phyloP scores from a whole-genome alignment of 1,284 basidiomycete species.

The Cryptococcus jaspeensis region DNA sequence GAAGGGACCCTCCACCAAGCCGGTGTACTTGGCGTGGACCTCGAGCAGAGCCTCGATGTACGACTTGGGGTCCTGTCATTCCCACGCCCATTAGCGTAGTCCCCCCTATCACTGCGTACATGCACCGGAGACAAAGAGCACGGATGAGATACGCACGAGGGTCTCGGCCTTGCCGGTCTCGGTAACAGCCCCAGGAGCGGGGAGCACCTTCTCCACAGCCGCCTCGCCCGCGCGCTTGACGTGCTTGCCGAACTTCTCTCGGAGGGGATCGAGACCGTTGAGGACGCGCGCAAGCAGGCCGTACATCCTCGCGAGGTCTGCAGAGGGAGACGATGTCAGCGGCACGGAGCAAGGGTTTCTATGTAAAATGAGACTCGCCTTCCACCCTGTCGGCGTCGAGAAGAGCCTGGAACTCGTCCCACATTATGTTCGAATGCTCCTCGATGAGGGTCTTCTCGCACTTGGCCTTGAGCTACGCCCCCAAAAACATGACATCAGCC shows the following conservation, averaged over 20 bases:
- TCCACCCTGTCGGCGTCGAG: slow-evolving; percentile 92
- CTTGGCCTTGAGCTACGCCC: slow-evolving; percentile 67
- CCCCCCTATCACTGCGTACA: not conserved
- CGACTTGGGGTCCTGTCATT: slow-evolving; percentile 67
- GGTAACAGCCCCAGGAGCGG: slow-evolving; percentile 60
- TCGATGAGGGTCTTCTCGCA: slow-evolving; percentile 93
- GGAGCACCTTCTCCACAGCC: slow-evolving; percentile 73
- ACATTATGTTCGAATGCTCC: slow-evolving; percentile 82
- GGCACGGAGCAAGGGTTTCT: not conserved
- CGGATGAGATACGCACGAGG: slow-evolving; percentile 51
- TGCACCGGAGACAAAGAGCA: too few species aligned
- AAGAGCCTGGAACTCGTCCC: slow-evolving; percentile 90
- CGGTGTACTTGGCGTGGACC: slow-evolving; percentile 88
- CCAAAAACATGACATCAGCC: slow-evolving; percentile 2
- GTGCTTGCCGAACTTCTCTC: slow-evolving; percentile 90
- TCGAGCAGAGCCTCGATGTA: slow-evolving; percentile 91
- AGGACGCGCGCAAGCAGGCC: slow-evolving; percentile 82
- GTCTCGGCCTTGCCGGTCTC: slow-evolving; percentile 61
- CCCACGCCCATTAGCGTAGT: too few species aligned
- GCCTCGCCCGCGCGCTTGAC: slow-evolving; percentile 86
- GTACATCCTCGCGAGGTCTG: slow-evolving; percentile 93
- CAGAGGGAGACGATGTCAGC: not conserved
- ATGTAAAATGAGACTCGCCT: slow-evolving; percentile 34
- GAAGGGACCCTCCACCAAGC: slow-evolving; percentile 88
- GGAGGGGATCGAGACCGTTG: slow-evolving; percentile 86